Percentiles rank a stretch among this genome's conserved stretches.
phyloP scores from a whole-genome alignment of 306 rosid species.

The Acacia acuminata region DNA sequence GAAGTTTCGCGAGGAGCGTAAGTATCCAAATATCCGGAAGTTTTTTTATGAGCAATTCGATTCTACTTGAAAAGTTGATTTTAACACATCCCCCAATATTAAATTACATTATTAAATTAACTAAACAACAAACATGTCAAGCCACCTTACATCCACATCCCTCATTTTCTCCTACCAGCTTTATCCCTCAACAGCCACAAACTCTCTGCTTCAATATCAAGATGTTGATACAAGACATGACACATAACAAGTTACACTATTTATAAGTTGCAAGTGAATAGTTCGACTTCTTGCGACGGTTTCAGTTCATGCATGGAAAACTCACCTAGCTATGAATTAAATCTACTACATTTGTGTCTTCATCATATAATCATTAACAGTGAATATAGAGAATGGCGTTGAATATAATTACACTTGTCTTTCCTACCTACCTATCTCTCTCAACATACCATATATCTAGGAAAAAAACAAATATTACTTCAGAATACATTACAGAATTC shows the following conservation, averaged over 20 bases:
- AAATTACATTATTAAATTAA: too few species aligned
- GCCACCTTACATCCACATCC: too few species aligned
- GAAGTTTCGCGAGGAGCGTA: too few species aligned
- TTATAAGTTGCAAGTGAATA: not conserved
- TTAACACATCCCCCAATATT: too few species aligned
- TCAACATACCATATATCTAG: not conserved
- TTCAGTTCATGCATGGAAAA: not conserved
- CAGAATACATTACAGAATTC: not conserved
- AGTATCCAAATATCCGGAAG: too few species aligned
- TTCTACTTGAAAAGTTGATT: too few species aligned
- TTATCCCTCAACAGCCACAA: too few species aligned
- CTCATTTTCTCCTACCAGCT: too few species aligned
- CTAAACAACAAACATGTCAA: too few species aligned
- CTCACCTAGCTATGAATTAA: not conserved
- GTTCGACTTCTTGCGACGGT: not conserved
- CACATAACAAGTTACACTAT: not conserved
- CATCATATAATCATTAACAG: not conserved
- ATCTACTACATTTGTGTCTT: not conserved
- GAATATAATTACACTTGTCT: not conserved
- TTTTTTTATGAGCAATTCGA: too few species aligned
- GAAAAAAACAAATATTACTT: not conserved
- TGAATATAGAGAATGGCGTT: not conserved
- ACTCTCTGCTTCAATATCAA: too few species aligned
- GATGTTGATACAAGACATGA: not conserved
- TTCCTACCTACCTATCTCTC: not conserved